Evolutionary conservation across 148 eudicot genomes (phyloP), one percentile per base, ranked within the genome.

Genomic region (Rhododendron ovatum): DNA sequence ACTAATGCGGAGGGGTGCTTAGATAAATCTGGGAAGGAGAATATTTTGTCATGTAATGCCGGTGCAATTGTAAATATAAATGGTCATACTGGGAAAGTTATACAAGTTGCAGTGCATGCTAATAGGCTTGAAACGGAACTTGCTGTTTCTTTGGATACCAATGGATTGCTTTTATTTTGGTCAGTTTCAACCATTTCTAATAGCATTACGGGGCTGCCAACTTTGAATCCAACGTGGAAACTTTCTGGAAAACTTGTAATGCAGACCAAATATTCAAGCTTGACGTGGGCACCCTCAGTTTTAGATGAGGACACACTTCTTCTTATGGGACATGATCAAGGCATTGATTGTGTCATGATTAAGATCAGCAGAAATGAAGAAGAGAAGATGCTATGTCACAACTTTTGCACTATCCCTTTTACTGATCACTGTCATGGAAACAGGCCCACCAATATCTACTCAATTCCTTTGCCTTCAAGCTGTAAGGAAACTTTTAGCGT

Each of bases 91-190:
- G 96, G 96, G 85, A 94, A 92, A 81, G 84, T 91, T 86, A 83
- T 94, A 86, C 95, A 98, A 86, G 91, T 98, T 84, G 92, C 94
- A 65, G 91, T 98, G 89, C 98, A 91, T 88, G 94, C 96, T 43
- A 87, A 74, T 84, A 61, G 83, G 82, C 85, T 81, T 83, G 93
- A 91, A 85, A 86, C 84, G 89, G 90, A 92, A 84, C 86, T 95
- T 85, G 95, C 95, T 88, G 96, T 88, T 89, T 98, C 99, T 84
- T 88, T 98, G 88, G 98, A 98, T 88, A 85, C 91, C 69, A 87
- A 92, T 89, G 99, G 98, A 57, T 82, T 87, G 87, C 91, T 95
- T 78, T 76, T 95, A 30, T 92, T 98, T 78, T 98, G 99, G 99
- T 93, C 96, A 83, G 84, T 92, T 85, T 85, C 94, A 80, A 80